Evolutionary conservation across 805 yeast species (phyloP).

Genomic region (Pichia cephalocereana): DNA sequence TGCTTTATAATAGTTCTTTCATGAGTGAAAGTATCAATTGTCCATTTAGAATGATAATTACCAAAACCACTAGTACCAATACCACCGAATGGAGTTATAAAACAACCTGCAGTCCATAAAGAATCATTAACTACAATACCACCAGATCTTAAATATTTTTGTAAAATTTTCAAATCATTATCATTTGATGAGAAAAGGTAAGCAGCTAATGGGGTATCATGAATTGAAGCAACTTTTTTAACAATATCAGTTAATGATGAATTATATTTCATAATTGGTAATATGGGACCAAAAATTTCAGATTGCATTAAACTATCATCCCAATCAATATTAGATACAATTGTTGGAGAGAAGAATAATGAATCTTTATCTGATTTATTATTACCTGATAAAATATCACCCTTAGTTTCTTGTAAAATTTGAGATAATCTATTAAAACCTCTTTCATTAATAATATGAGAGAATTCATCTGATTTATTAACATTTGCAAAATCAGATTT

Average conservation of each 20-base stretch:
- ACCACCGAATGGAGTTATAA: constrained; percentile 80
- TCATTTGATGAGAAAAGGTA: constrained; percentile 28
- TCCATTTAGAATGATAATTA: constrained; percentile 65
- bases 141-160: constrained; percentile 49
- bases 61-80: constrained; percentile 81
- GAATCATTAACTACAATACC: constrained; percentile 61
- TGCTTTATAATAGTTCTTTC: constrained; percentile 59
- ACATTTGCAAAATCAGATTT: constrained; percentile 29
- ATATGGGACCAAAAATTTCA: constrained; percentile 79
- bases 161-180: neutral
- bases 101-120: constrained; percentile 57
- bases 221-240: constrained; percentile 32
- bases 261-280: constrained; percentile 57
- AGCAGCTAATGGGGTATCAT: constrained; percentile 75
- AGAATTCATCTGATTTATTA: constrained; percentile 30
- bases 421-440: constrained; percentile 40
- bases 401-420: constrained; percentile 41
- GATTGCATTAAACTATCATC: constrained; percentile 62
- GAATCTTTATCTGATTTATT: constrained; percentile 21
- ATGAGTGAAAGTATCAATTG: constrained; percentile 69
- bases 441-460: constrained; percentile 53
- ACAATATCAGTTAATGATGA: constrained; percentile 32
- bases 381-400: constrained; percentile 43
- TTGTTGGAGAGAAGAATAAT: constrained; percentile 61
- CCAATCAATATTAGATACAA: constrained; percentile 55